phyloP scores from a whole-genome alignment of 2,329 filamentous ascomycete species.

The Fusarium sp. region DNA sequence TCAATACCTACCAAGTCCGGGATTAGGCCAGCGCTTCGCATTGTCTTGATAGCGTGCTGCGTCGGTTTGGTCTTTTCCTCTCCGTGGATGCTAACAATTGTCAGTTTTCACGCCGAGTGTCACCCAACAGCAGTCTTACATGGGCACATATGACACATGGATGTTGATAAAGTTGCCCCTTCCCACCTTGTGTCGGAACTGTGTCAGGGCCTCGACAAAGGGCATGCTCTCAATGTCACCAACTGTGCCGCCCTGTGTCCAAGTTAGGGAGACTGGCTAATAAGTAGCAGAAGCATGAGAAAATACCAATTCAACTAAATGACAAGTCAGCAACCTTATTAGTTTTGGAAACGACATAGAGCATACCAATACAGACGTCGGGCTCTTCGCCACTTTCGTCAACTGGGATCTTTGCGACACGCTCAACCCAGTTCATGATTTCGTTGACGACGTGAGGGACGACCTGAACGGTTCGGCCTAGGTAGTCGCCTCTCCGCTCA shows the following conservation, averaged over 20 bases:
- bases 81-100: slow-evolving; percentile 47
- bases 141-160: slow-evolving; percentile 84
- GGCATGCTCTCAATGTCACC: slow-evolving; percentile 85
- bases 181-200: slow-evolving; percentile 74
- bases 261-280: not conserved
- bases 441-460: slow-evolving; percentile 90
- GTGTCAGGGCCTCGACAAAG: slow-evolving; percentile 76
- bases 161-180: slow-evolving; percentile 86
- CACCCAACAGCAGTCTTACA: slow-evolving; percentile 46
- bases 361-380: slow-evolving; percentile 87
- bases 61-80: slow-evolving; percentile 98
- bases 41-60: slow-evolving; percentile 83
- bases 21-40: slow-evolving; percentile 78
- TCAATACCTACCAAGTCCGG: slow-evolving; percentile 67
- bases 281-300: not conserved
- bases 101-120: not conserved
- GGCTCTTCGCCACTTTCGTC: slow-evolving; percentile 83
- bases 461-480: slow-evolving; percentile 65
- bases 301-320: slow-evolving; percentile 42
- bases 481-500: slow-evolving; percentile 65
- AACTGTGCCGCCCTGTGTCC: slow-evolving; percentile 63
- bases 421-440: slow-evolving; percentile 81
- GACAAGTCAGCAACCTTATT: not conserved
- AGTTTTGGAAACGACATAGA: not conserved
- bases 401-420: slow-evolving; percentile 82